Evolutionary conservation across 345 rosid species (phyloP).

Genomic region (Eucalyptus albens): DNA sequence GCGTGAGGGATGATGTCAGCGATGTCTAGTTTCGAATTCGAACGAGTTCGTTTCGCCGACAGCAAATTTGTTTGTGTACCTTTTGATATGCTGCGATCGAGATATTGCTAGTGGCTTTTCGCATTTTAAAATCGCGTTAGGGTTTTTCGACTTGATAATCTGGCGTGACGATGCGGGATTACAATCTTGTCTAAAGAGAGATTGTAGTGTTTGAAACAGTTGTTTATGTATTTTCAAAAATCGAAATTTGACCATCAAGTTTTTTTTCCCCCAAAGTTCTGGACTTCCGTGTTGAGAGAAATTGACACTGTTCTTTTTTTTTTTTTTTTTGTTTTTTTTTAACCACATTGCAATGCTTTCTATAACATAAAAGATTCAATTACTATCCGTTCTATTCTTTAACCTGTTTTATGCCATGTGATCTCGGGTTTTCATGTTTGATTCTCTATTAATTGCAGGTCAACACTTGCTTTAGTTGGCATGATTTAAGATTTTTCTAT

Average conservation of each 20-base stretch:
- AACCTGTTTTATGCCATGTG: not conserved
- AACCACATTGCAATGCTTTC: not conserved
- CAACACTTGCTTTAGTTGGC: not conserved
- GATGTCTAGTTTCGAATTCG: not conserved
- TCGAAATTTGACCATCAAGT: not conserved
- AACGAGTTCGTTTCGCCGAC: not conserved
- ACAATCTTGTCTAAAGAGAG: not conserved
- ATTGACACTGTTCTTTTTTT: not conserved
- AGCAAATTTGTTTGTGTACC: not conserved
- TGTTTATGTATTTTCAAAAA: not conserved
- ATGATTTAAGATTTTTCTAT: not conserved
- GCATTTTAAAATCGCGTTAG: not conserved
- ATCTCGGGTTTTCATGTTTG: not conserved
- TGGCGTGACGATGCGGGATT: not conserved
- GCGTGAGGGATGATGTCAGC: not conserved
- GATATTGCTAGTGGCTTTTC: not conserved
- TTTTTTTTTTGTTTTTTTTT: not conserved
- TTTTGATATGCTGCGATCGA: not conserved
- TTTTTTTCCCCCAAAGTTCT: not conserved
- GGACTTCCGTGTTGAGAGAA: not conserved
- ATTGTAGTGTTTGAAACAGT: not conserved
- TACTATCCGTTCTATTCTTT: not conserved
- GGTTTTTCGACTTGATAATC: not conserved
- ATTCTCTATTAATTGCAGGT: not conserved
- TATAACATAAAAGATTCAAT: not conserved